Evolutionary conservation across 257 asterid genomes (phyloP), one percentile per base, ranked within the genome.

Genomic region (Lantana camara): DNA sequence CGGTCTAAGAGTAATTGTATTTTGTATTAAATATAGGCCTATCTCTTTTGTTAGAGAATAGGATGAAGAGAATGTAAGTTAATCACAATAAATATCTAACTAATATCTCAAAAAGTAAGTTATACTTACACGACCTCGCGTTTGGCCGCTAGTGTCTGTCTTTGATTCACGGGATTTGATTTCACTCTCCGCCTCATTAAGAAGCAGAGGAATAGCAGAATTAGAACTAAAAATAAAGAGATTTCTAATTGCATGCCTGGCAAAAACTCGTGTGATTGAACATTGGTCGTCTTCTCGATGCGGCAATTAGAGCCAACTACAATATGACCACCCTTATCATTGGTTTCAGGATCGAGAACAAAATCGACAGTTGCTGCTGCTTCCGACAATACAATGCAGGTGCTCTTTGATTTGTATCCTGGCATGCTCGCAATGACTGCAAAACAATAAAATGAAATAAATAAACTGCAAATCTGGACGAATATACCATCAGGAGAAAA

Each of bases 401-500:
- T 83, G 14, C 82, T 80, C 83, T 76, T 87, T 0, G 89, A 50
- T 74, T 76, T 78, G 83, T 85, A 87, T 52, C 96, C 97, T 0
- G 83, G 75, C 85, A 87, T 80, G 56, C 77, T 81, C 35, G 86
- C 97, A 10, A 60, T 64, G 23, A 89, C 95, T 89, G 75, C 70
- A 73, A 70, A 35, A 5, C 4, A 35, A 35, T 35, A 2, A 27
- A 27, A 27, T 27, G 2, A 27, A 27, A 27, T 27, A n/a, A n/a
- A n/a, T n/a, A n/a, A n/a, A n/a, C n/a, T n/a, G n/a, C n/a, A n/a
- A n/a, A n/a, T n/a, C n/a, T n/a, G n/a, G n/a, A n/a, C n/a, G n/a
- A n/a, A n/a, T n/a, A n/a, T n/a, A n/a, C n/a, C n/a, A n/a, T n/a
- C n/a, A n/a, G n/a, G n/a, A n/a, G n/a, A n/a, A n/a, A n/a, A n/a